Base-by-base conservation (phyloP, 495 filamentous ascomycete genomes). In the Acidiella bohemica region DNA sequence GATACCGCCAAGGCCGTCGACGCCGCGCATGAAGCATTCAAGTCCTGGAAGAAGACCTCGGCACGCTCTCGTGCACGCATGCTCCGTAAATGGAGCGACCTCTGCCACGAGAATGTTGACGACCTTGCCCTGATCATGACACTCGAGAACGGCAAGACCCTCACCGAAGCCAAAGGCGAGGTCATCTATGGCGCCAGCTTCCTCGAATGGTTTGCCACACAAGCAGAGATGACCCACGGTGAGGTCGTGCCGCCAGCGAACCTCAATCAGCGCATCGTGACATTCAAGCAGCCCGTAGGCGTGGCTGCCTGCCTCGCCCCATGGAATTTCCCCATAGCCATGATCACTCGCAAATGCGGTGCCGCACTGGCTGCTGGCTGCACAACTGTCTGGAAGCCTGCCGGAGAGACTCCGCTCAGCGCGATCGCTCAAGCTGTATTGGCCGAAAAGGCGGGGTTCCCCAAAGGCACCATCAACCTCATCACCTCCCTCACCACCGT, bases 311-410 rank as follows among this genome's bases (percentile, higher is more conserved):
- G 34, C 20, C 32, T 53, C 13, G 38, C 42, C 25, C 61, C 61
- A 31, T 93, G 86, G 86, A 94, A 93, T 63, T 94, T 92, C 61
- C 86, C 86, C 2, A 79, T 81, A 6, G 86, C 86, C 5, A 94
- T 93, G 86, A 80, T 92, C 49, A 88, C 86, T 2, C 65, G 86
- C 19, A 93, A 94, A 61, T 75, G 87, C 41, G 86, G 75, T 1
- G 82, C 86, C 2, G 86, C 86, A 18, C 64, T 94, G 39, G 86
- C 79, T 24, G 80, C 79, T 4, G 79, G 79, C 5, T 93, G 87
- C 57, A 87, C 87, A 1, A 77, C 87, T 0, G 84, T 94, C 0
- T 73, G 72, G 29, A 94, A 94, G 63, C 71, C 83, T 4, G 82
- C 85, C 0, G 74, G 76, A 10, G 85, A 93, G 67, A 93, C 86